Percentiles rank a stretch among this genome's conserved stretches.
phyloP scores from a whole-genome alignment of 768 basidiomycete species.

The Suillus alpinus region DNA sequence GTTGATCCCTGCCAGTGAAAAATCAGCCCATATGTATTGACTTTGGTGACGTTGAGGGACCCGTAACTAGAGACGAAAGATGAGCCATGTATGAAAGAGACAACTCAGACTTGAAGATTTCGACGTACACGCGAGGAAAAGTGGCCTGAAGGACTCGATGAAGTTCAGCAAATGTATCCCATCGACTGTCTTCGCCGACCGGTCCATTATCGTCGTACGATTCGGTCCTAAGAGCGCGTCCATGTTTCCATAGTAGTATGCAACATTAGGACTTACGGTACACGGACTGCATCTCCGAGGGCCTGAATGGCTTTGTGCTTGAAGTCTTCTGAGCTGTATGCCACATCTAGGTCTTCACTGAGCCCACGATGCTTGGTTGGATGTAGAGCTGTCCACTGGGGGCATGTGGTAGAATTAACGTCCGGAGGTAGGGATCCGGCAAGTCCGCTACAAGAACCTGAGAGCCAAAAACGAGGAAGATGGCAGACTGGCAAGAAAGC shows the following conservation, averaged over 20 bases:
- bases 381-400: slow-evolving; percentile 26
- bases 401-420: slow-evolving; percentile 21
- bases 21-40: slow-evolving; percentile 58
- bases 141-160: slow-evolving; percentile 26
- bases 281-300: slow-evolving; percentile 33
- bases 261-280: slow-evolving; percentile 29
- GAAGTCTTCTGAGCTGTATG: slow-evolving; percentile 33
- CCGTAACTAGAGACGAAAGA: slow-evolving; percentile 34
- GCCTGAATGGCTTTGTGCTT: slow-evolving; percentile 25
- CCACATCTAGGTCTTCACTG: slow-evolving; percentile 24
- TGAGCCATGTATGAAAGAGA: neutral
- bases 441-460: neutral
- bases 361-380: slow-evolving; percentile 27
- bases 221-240: slow-evolving; percentile 35
- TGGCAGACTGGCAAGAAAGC: neutral
- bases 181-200: slow-evolving; percentile 42
- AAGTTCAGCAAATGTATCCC: slow-evolving; percentile 12
- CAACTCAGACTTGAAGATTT: neutral
- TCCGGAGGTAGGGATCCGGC: neutral
- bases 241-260: neutral
- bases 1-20: slow-evolving; percentile 52
- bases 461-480: neutral
- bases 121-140: slow-evolving; percentile 58
- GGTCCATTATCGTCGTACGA: slow-evolving; percentile 43
- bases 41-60: slow-evolving; percentile 46